phyloP scores from a whole-genome alignment of 2,329 filamentous ascomycete genomes.

The Amesomyces nigricolor region DNA sequence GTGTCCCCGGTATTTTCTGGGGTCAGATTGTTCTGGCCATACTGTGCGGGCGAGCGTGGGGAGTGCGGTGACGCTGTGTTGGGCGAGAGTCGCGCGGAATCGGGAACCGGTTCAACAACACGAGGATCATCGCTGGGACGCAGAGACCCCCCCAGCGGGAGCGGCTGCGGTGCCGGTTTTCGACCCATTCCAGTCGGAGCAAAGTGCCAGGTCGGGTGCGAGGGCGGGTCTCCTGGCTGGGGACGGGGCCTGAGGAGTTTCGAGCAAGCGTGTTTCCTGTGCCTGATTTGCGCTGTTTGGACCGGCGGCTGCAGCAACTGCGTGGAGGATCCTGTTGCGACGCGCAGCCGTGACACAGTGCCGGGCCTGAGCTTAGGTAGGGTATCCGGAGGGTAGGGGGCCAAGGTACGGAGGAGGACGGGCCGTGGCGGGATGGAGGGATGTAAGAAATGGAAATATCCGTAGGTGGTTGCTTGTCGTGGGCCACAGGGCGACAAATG shows the following conservation, averaged over 20 bases:
- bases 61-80: conserved; percentile 42
- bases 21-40: conserved; percentile 33
- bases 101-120: conserved; percentile 32
- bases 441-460: conserved; percentile 28
- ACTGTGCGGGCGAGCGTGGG: conserved; percentile 41
- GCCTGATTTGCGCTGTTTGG: conserved; percentile 31
- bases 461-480: conserved; percentile 28
- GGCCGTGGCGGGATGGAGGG: background rate
- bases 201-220: conserved; percentile 17
- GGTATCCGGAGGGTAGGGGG: background rate
- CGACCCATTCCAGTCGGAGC: conserved; percentile 43
- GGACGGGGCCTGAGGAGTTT: conserved; percentile 24
- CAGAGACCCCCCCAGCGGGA: conserved; percentile 44
- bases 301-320: conserved; percentile 10
- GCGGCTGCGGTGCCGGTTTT: conserved; percentile 54
- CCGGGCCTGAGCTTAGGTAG: conserved; percentile 26
- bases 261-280: conserved; percentile 10
- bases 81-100: conserved; percentile 30
- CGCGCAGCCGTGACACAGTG: conserved; percentile 34
- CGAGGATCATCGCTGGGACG: conserved; percentile 33
- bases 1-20: conserved; percentile 20
- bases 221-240: conserved; percentile 20
- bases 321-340: conserved; percentile 12
- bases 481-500: conserved; percentile 31
- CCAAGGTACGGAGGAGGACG: no score